Conservation (phyloP, 2,329 filamentous ascomycete genomes). For the Aspergillus eucalypticola region DNA sequence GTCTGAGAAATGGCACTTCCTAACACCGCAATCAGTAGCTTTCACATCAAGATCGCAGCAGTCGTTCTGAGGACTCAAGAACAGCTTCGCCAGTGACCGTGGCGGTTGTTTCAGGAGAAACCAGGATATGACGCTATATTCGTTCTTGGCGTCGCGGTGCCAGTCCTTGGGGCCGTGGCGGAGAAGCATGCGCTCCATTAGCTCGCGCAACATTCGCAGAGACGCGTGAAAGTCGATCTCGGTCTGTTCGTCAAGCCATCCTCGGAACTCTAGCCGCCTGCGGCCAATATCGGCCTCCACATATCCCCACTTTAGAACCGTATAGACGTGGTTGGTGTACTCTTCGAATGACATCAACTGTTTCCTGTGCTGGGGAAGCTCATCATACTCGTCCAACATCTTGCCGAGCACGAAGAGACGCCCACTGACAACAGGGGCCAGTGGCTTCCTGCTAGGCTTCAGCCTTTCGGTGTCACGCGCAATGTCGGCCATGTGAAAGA, state of each 20-base stretch:
- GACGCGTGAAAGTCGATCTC: constrained; percentile 31
- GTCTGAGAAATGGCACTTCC: constrained; percentile 27
- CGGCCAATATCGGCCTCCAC: constrained; percentile 30
- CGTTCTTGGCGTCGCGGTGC: constrained; percentile 27
- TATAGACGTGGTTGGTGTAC: constrained; percentile 27
- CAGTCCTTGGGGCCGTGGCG: constrained; percentile 31
- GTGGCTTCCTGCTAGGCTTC: constrained; percentile 10
- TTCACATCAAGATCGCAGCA: constrained; percentile 28
- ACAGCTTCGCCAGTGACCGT: constrained; percentile 26
- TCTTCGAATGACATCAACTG: constrained; percentile 19
- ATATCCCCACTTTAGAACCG: constrained; percentile 25
- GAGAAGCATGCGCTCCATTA: constrained; percentile 32
- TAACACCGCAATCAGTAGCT: constrained; percentile 12
- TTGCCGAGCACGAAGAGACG: constrained; percentile 19
- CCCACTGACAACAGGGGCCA: constrained; percentile 18
- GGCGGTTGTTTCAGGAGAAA: constrained; percentile 30
- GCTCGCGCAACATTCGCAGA: constrained; percentile 32
- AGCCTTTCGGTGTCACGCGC: constrained; percentile 20
- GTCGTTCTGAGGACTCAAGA: constrained; percentile 28
- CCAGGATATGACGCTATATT: constrained; percentile 31
- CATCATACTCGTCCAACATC: constrained; percentile 25
- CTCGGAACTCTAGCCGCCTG: constrained; percentile 25
- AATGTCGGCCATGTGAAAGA: constrained; percentile 34
- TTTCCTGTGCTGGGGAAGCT: constrained; percentile 16
- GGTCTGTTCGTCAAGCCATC: constrained; percentile 25